These are phyloP conservation scores for Monilinia fructicola DNA, from an alignment of 2,329 filamentous ascomycete genomes.

Conservation along the genomic window DNA sequence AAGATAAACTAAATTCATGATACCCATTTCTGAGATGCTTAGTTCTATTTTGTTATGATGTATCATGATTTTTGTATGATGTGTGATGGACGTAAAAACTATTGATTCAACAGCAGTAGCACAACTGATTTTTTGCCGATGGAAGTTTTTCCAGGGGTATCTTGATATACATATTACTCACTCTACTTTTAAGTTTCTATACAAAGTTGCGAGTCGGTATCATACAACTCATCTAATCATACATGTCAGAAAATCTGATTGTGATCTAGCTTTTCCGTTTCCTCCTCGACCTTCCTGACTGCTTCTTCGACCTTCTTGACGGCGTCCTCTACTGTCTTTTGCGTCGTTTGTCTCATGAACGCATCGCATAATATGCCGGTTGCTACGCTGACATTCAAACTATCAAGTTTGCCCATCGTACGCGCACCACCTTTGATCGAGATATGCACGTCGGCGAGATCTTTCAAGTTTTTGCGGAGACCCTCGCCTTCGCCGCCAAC, in stretches of 20 bases:
- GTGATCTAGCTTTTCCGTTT: conserved; percentile 7
- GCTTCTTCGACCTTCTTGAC: conserved; percentile 16
- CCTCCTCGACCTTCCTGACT: conserved; percentile 15
- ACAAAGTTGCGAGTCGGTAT: conserved; percentile 7
- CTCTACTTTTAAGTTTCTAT: background rate
- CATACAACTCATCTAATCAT: conserved; percentile 2
- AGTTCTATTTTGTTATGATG: background rate
- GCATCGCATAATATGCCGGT: conserved; percentile 72
- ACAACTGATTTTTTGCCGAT: background rate
- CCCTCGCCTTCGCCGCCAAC: conserved; percentile 81
- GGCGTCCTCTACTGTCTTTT: conserved; percentile 10
- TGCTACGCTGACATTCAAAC: conserved; percentile 90
- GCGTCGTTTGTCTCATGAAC: conserved; percentile 51
- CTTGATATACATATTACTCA: background rate
- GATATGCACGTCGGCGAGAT: conserved; percentile 63
- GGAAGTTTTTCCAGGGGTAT: background rate
- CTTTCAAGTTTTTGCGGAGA: conserved; percentile 62
- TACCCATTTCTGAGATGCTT: conserved; percentile 18
- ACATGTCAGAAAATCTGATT: conserved; percentile 20
- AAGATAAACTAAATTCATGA: conserved; percentile 24
- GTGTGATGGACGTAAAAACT: background rate
- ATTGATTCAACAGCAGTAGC: background rate
- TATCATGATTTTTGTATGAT: background rate
- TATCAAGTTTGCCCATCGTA: conserved; percentile 67
- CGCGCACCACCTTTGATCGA: conserved; percentile 58